Percentiles rank a stretch among this genome's conserved stretches.
Conservation (phyloP, 78 protist species). For the Monosiga brevicollis region DNA sequence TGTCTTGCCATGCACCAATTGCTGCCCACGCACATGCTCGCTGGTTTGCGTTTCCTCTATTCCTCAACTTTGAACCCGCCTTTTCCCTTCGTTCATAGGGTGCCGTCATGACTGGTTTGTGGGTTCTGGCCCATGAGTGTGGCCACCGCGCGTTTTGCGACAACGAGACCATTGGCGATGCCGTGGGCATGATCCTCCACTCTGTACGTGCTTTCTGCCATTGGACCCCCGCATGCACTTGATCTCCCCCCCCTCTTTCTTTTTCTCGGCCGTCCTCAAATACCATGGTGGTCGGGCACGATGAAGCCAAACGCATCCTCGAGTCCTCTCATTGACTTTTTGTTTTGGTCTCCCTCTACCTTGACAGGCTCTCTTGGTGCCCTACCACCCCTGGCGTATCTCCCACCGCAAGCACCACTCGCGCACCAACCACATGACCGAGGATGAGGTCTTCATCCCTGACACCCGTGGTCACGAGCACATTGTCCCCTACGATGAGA, state of each 20-base stretch:
- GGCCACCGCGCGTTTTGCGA: constrained; percentile 67
- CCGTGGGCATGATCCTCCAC: constrained; percentile 56
- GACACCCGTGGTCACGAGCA: not conserved
- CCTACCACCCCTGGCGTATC: constrained; percentile 62
- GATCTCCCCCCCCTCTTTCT: not conserved
- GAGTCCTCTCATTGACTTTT: too few species aligned
- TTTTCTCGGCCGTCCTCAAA: not conserved
- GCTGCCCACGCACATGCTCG: too few species aligned
- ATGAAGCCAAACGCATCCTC: too few species aligned
- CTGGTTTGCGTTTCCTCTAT: too few species aligned
- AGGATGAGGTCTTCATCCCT: constrained; percentile 42
- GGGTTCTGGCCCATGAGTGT: constrained; percentile 81
- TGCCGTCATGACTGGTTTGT: constrained; percentile 40
- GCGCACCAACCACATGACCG: constrained; percentile 42
- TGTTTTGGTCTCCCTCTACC: too few species aligned
- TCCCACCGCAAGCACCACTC: constrained; percentile 70
- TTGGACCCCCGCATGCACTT: not conserved
- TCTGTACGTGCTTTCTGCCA: constrained; percentile 14
- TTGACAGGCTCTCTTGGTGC: constrained; percentile 45
- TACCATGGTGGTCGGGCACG: too few species aligned
- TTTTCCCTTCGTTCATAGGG: too few species aligned
- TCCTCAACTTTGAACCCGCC: too few species aligned
- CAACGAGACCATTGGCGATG: constrained; percentile 34
- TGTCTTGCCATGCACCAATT: too few species aligned
- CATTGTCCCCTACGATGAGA: not conserved